Base-by-base conservation (phyloP, 805 yeast species). In the Brettanomyces anomalus region DNA sequence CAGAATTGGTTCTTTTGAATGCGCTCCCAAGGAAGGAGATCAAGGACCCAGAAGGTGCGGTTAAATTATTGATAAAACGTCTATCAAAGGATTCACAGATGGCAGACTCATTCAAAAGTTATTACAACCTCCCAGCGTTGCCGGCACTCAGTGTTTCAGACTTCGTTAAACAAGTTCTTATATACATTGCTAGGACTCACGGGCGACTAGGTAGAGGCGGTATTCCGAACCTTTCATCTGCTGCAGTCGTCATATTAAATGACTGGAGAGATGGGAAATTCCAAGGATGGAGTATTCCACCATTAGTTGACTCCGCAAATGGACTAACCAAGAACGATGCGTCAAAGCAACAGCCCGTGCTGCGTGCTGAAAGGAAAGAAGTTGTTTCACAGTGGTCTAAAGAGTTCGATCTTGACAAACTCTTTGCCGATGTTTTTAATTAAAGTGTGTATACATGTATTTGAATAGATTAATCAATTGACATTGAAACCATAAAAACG, bases 221-320 rank as follows among this genome's bases (percentile, higher is more conserved):
- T 58, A 65, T 93, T 46, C 96, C 97, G 44, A 88, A 93, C 61
- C 62, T 93, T 49, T 82, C 78, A 46, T 73, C 89, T 49, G 95
- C 97, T 7, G 96, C 94, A 32, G 61, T 76, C 54, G 71, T 84
- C 32, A 82, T 93, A 11, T 70, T 93, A 57, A 86, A 77, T 55
- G 98, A 93, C 65, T 93, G 97, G 97, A 79, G 96, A 66, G 97
- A 89, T 62, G 98, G 98, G 46, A 78, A 93, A 60, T 79, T 93
- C 54, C 65, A 81, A 43, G 95, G 97, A 39, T 93, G 96, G 96
- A 78, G 85, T 3, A 65, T 80, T 53, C 95, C 96, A 14, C 34
- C 33, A 40, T 81, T 47, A 46, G 50, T 52, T 39, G 38, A 39
- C 36, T 15, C 19, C 17, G 31, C 16, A 18, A 18, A 7, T 14